These are phyloP conservation scores for Cladosporium cucumerinum DNA, from an alignment of 2,329 filamentous ascomycete species.

Conservation along the genomic window DNA sequence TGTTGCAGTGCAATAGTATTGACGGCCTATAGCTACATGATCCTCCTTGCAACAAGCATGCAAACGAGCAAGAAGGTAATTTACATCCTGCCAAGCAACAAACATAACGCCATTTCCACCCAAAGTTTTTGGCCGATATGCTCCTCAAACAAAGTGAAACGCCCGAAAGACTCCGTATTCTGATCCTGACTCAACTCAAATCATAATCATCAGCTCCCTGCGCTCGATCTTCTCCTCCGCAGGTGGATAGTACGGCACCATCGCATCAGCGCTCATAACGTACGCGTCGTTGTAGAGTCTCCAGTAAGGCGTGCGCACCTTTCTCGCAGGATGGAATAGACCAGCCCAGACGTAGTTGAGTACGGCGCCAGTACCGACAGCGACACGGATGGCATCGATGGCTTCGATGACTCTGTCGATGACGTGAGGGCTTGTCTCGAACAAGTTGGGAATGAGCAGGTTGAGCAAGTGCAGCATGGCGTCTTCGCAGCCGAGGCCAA, in stretches of 20 bases:
- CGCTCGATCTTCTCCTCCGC: slow-evolving; percentile 23
- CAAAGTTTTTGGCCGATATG: background rate
- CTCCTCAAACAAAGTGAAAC: background rate
- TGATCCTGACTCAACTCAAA: slow-evolving; percentile 16
- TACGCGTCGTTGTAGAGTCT: slow-evolving; percentile 95
- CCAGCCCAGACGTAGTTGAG: slow-evolving; percentile 99
- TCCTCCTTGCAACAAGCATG: background rate
- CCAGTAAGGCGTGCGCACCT: slow-evolving; percentile 95
- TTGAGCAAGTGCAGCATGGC: slow-evolving; percentile 98
- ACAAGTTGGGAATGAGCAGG: slow-evolving; percentile 91
- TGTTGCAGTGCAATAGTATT: background rate
- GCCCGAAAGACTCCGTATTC: too few species aligned
- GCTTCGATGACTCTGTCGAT: slow-evolving; percentile 98
- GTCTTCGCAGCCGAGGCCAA: slow-evolving; percentile 94
- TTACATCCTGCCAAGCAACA: background rate
- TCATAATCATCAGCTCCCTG: slow-evolving; percentile 23
- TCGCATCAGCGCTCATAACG: slow-evolving; percentile 85
- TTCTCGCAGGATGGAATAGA: slow-evolving; percentile 92
- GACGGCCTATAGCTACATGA: background rate
- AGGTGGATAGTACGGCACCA: slow-evolving; percentile 89
- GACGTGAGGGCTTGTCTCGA: slow-evolving; percentile 96
- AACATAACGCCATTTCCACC: background rate
- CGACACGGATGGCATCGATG: slow-evolving; percentile 91
- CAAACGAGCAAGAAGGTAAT: background rate
- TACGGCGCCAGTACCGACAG: slow-evolving; percentile 84